A percentile compares a stretch with the other conserved stretches of the same genome.
Conservation (phyloP, 495 filamentous ascomycete genomes). For the Penicillium paxilli region DNA sequence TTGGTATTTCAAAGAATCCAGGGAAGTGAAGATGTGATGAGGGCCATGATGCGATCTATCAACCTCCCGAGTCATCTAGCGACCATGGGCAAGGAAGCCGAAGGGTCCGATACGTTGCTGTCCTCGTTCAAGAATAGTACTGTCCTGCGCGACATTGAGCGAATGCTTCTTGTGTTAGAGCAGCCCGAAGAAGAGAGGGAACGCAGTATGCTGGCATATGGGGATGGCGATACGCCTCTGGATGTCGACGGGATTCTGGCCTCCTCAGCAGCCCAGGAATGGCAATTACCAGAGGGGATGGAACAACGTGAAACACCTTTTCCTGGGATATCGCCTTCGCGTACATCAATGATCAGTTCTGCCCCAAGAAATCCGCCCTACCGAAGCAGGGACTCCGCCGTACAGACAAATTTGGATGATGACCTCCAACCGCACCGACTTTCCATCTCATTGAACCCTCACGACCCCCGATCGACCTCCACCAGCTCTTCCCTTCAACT, state of each 20-base stretch:
- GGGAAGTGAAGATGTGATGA: constrained; percentile 46
- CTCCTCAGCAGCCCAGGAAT: constrained; percentile 38
- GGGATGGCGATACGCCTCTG: constrained; percentile 33
- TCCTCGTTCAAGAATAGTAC: constrained; percentile 56
- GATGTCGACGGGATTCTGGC: constrained; percentile 37
- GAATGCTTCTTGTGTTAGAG: constrained; percentile 47
- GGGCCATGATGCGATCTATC: constrained; percentile 36
- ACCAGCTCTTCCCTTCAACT: constrained; percentile 28
- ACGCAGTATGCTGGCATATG: constrained; percentile 18
- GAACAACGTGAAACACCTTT: constrained; percentile 22
- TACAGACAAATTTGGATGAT: constrained; percentile 20
- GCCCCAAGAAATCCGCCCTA: constrained; percentile 10
- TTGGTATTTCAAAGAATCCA: constrained; percentile 43
- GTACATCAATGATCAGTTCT: constrained; percentile 24
- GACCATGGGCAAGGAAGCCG: constrained; percentile 45
- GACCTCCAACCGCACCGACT: constrained; percentile 5
- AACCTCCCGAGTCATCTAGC: constrained; percentile 44
- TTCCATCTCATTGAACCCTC: not conserved
- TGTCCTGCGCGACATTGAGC: constrained; percentile 53
- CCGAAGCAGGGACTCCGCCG: constrained; percentile 27
- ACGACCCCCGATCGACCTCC: constrained; percentile 15
- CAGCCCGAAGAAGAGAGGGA: constrained; percentile 39
- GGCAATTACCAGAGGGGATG: constrained; percentile 37
- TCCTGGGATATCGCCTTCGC: constrained; percentile 31
- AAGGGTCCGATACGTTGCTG: constrained; percentile 46